Evolutionary conservation across 441 rosid species (phyloP), one percentile per base, ranked within the genome.

Genomic region (Brassica hybrid): DNA sequence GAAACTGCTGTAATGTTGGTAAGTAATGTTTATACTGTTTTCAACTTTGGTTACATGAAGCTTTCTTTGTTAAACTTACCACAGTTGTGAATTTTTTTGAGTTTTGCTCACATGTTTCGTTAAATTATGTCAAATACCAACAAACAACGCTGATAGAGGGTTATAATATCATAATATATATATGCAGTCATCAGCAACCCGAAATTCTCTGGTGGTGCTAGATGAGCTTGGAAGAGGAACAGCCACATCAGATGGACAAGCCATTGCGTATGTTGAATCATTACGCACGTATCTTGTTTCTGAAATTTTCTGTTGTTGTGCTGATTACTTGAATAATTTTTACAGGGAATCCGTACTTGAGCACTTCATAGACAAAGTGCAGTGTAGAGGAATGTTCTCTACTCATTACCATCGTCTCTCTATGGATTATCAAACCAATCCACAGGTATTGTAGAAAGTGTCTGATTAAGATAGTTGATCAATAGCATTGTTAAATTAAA

Each of bases 201-300:
- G 76, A 64, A 88, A 90, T 74, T 96, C 99, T 34, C 75, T 96
- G 81, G 98, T 96, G 85, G 96, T 91, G 41, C 83, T 94, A 78
- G 98, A 96, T 86, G 99, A 96, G 88, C 97, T 96, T 78, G 98
- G 98, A 59, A 88, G 98, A 30, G 99, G 99, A 78, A 92, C 99
- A 67, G 88, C 98, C 52, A 92, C 99, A 57, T 96, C 98, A 72
- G 99, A 96, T 85, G 99, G 99, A 79, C 98, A 96, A 84, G 99
- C 99, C 80, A 96, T 96, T 83, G 99, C 98, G 98, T 94, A 86
- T 57, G 81, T 77, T 45, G 65, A 73, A 48, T 1, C 78, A 61
- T 21, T 43, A 56, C 62, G n/a, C 57, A 54, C 41, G 50, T 58
- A 66, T 41, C 21, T 62, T 54, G 54, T 66, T 16, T n/a, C n/a